Percentiles rank a stretch among this genome's conserved stretches.
These are phyloP conservation scores for Metschnikowia drakensbergensis DNA, from an alignment of 805 yeast species.

Conservation along the genomic window DNA sequence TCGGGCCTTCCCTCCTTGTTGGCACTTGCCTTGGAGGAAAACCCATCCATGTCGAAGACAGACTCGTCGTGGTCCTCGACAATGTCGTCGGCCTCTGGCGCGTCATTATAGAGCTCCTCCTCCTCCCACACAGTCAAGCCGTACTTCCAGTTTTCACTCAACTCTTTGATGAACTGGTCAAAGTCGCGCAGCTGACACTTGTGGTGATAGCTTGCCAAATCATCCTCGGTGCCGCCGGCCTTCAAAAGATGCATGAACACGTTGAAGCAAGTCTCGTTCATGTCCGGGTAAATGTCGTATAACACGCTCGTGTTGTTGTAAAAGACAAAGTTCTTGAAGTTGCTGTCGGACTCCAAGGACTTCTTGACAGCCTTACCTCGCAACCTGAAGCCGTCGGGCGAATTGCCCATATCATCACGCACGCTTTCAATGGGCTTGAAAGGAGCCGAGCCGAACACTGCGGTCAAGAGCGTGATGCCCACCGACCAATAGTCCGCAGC, in stretches of 20 bases:
- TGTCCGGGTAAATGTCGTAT: slow-evolving; percentile 47
- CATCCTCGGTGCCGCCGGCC: slow-evolving; percentile 36
- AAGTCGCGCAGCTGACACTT: slow-evolving; percentile 33
- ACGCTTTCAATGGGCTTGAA: slow-evolving; percentile 34
- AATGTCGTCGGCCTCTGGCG: slow-evolving; percentile 4
- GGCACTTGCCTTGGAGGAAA: slow-evolving; percentile 1
- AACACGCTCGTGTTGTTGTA: slow-evolving; percentile 37
- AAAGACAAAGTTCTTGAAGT: slow-evolving; percentile 42
- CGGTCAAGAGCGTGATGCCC: slow-evolving; percentile 48
- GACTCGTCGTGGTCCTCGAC: slow-evolving; percentile 8
- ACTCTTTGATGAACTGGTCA: slow-evolving; percentile 28
- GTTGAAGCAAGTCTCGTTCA: slow-evolving; percentile 40
- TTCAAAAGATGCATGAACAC: slow-evolving; percentile 41
- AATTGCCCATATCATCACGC: slow-evolving; percentile 6
- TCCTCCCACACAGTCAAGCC: slow-evolving; percentile 50
- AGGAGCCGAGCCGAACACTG: slow-evolving; percentile 51
- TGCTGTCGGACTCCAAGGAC: slow-evolving; percentile 33
- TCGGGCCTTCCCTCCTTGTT: background rate
- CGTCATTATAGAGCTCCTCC: slow-evolving; percentile 18
- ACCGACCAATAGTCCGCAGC: slow-evolving; percentile 54
- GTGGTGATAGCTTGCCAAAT: slow-evolving; percentile 18
- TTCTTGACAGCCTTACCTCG: slow-evolving; percentile 9
- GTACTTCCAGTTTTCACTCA: slow-evolving; percentile 27
- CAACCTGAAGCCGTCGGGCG: slow-evolving; percentile 8
- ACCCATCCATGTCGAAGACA: slow-evolving; percentile 17